Evolutionary conservation across 257 asterid species (phyloP), one percentile per base, ranked within the genome.

Genomic region (Phtheirospermum japonicum): DNA sequence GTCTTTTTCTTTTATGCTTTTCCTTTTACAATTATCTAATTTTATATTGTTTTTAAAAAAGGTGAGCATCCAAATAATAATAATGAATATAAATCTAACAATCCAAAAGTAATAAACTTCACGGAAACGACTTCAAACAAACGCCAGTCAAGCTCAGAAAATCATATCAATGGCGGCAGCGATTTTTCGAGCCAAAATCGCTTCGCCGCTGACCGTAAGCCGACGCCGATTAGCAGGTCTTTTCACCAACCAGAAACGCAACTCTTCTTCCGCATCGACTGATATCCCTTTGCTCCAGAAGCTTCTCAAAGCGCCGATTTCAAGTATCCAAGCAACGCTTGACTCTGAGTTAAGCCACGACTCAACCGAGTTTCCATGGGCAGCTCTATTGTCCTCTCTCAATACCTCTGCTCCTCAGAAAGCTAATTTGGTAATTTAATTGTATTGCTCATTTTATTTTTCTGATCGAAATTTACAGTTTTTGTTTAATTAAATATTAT

Each of bases 351-450:
- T 76, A 48, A 32, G 7, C 64, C 67, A 76, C 61, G 74, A 50
- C 36, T 16, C 64, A 17, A 50, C 69, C 60, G 84, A 77, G 33
- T 77, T 83, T 28, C 79, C 86, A 2, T 80, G 68, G 74, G 32
- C 67, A 46, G 56, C 72, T 20, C 68, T 83, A 10, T 65, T 83
- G 37, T 66, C 73, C 23, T 70, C 77, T 28, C 89, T 83, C 63
- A 51, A 65, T 32, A 0, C 65, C 43, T 77, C 82, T 37, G 72
- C 79, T 63, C 78, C 82, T 17, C 66, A 67, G 43, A 80, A 83
- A 55, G 84, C 89, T 68, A 75, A 73, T 68, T 54, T 80, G 84
- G 89, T 83, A 74, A 73, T 43, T 48, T 83, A 74, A 73, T 43
- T 48, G 3, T 16, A 10, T 1, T 42, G 0, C 39, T 34, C 66